A percentile compares a stretch with the other conserved stretches of the same genome.
These are phyloP conservation scores for Pythium guiyangense DNA, from an alignment of 352 stramenopile species.

Conservation along the genomic window DNA sequence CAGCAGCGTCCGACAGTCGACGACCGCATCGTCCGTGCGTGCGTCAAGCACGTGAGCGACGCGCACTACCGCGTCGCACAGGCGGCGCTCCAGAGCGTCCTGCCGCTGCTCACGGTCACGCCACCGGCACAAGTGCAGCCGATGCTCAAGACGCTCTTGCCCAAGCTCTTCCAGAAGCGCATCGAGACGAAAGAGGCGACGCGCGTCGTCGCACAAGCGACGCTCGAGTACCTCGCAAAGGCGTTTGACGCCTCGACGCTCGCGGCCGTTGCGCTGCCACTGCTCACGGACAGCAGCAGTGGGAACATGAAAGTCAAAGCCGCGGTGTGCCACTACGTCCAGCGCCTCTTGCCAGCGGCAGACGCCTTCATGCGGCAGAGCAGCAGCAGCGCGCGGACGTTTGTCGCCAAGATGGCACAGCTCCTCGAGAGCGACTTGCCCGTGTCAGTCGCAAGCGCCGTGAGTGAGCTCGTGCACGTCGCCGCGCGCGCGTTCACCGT, in stretches of 20 bases:
- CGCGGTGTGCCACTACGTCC: conserved; percentile 63
- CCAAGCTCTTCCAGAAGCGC: conserved; percentile 69
- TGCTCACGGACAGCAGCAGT: conserved; percentile 54
- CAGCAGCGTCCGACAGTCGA: too few species aligned
- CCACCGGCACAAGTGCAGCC: conserved; percentile 34
- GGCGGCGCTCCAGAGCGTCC: conserved; percentile 50
- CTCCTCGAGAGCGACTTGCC: conserved; percentile 59
- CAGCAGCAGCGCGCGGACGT: conserved; percentile 45
- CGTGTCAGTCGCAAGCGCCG: conserved; percentile 49
- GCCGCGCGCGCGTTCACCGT: conserved; percentile 35
- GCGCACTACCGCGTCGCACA: conserved; percentile 74
- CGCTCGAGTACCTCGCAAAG: conserved; percentile 48
- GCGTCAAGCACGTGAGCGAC: conserved; percentile 67
- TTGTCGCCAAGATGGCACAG: conserved; percentile 67
- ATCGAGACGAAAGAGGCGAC: conserved; percentile 71
- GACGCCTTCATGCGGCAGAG: conserved; percentile 58
- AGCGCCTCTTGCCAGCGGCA: conserved; percentile 43
- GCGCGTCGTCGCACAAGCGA: conserved; percentile 45
- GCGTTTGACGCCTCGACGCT: conserved; percentile 47
- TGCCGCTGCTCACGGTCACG: conserved; percentile 44
- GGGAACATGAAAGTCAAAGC: conserved; percentile 75
- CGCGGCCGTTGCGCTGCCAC: conserved; percentile 40
- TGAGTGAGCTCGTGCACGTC: conserved; percentile 52
- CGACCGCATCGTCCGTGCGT: conserved; percentile 40
- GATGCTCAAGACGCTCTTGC: conserved; percentile 53